Evolutionary conservation across 2,329 filamentous ascomycete genomes (phyloP).

Genomic region (Penicillium fuscoglaucum): DNA sequence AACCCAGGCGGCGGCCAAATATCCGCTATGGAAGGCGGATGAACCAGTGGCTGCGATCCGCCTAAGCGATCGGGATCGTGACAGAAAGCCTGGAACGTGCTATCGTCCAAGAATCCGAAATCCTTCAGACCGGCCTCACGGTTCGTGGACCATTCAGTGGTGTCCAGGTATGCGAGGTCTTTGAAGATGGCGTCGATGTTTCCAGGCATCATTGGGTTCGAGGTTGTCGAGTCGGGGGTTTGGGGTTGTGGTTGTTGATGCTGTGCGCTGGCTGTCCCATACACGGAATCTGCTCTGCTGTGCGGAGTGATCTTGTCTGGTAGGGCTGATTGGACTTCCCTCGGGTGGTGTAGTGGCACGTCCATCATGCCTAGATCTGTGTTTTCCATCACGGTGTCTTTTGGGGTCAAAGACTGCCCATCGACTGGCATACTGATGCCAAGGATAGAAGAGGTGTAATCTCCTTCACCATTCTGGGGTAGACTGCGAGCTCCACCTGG

Average conservation of each 20-base stretch:
- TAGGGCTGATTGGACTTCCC: slow-evolving; percentile 11
- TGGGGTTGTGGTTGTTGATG: slow-evolving; percentile 30
- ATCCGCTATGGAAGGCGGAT: slow-evolving; percentile 43
- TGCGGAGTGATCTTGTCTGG: slow-evolving; percentile 23
- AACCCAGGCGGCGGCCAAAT: slow-evolving; percentile 47
- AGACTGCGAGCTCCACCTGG: slow-evolving; percentile 12
- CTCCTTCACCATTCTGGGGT: slow-evolving; percentile 18
- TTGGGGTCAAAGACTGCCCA: slow-evolving; percentile 34
- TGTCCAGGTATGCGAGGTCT: slow-evolving; percentile 48
- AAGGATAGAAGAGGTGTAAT: slow-evolving; percentile 32
- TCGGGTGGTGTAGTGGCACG: slow-evolving; percentile 18
- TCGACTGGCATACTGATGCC: slow-evolving; percentile 38
- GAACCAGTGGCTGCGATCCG: slow-evolving; percentile 37
- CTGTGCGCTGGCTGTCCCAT: slow-evolving; percentile 17
- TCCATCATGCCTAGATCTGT: slow-evolving; percentile 30
- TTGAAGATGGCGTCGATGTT: slow-evolving; percentile 48
- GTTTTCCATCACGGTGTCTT: slow-evolving; percentile 34
- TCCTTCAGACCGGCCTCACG: slow-evolving; percentile 45
- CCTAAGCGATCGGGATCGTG: slow-evolving; percentile 47
- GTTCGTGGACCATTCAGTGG: slow-evolving; percentile 46
- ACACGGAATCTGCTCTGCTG: slow-evolving; percentile 23
- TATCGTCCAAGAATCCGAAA: slow-evolving; percentile 48
- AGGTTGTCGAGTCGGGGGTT: slow-evolving; percentile 37
- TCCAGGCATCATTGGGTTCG: slow-evolving; percentile 25
- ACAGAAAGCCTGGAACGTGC: slow-evolving; percentile 47